Conservation (phyloP, 495 filamentous ascomycete species). For the Tuber microsphaerosporum region DNA sequence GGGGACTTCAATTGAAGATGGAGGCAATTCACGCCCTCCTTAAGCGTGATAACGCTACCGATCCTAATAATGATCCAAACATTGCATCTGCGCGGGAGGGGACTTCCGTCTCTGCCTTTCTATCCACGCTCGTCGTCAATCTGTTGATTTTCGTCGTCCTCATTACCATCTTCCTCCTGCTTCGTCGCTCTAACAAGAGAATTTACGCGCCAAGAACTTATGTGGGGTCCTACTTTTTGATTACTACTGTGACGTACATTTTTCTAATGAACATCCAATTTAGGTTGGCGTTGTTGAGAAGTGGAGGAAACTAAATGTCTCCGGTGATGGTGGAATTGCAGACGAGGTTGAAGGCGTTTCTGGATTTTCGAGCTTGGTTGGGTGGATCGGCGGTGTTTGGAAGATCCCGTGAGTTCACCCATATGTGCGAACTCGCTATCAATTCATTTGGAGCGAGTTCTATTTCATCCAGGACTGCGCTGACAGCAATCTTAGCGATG, state of each 20-base stretch:
- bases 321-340: conserved; percentile 30
- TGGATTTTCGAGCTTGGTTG: conserved; percentile 36
- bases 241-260: conserved; percentile 1
- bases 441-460: background rate
- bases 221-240: conserved; percentile 52
- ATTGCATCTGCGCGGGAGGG: conserved; percentile 34
- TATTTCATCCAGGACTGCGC: background rate
- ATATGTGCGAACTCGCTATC: background rate
- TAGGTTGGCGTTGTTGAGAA: conserved; percentile 31
- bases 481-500: conserved; percentile 28
- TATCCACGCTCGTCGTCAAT: conserved; percentile 67
- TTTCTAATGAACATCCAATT: background rate
- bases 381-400: conserved; percentile 38
- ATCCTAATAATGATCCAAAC: conserved; percentile 30
- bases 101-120: conserved; percentile 48
- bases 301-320: conserved; percentile 31
- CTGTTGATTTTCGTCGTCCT: conserved; percentile 59
- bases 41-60: conserved; percentile 5
- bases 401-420: conserved; percentile 38
- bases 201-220: conserved; percentile 87
- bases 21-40: conserved; percentile 13
- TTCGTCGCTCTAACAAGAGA: conserved; percentile 64
- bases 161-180: conserved; percentile 63
- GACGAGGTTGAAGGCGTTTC: conserved; percentile 38
- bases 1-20: conserved; percentile 18